Conservation (phyloP, 768 basidiomycete genomes). For the Podaxis sp. region DNA sequence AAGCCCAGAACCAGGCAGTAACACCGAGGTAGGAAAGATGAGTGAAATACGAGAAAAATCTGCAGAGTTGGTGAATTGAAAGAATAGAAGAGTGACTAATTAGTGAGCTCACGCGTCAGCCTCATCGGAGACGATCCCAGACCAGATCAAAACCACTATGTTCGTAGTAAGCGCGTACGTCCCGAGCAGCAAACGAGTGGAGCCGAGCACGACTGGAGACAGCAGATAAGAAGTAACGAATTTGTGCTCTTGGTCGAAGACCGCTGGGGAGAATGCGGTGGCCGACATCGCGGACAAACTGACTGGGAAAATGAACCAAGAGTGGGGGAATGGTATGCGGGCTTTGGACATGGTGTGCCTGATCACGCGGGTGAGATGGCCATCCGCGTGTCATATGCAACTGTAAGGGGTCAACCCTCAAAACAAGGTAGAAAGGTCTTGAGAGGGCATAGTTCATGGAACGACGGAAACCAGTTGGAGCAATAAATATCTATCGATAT, state of each 20-base stretch:
- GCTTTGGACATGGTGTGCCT: background rate
- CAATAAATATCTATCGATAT: too few relatives aligned
- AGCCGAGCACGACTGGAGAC: constrained; percentile 11
- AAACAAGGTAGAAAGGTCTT: too few relatives aligned
- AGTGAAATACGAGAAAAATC: constrained; percentile 20
- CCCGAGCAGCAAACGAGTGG: constrained; percentile 13
- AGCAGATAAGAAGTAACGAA: constrained; percentile 18
- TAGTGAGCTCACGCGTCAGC: constrained; percentile 13
- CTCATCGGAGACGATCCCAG: background rate
- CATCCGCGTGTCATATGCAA: too few relatives aligned
- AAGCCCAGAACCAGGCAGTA: constrained; percentile 18
- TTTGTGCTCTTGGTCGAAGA: constrained; percentile 15
- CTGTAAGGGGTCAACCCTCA: too few relatives aligned
- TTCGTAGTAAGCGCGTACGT: constrained; percentile 10
- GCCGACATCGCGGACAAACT: constrained; percentile 30
- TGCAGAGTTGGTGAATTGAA: background rate
- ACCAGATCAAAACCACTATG: constrained; percentile 11
- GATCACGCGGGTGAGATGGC: too few relatives aligned
- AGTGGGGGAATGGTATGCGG: background rate
- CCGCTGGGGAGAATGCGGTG: background rate
- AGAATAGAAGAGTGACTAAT: too few relatives aligned
- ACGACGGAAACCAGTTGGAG: too few relatives aligned
- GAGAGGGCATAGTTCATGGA: too few relatives aligned
- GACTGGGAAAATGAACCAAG: background rate
- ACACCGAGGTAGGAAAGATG: constrained; percentile 17